Evolutionary conservation across 2,329 filamentous ascomycete genomes (phyloP).

Genomic region (Talaromyces atroroseus): DNA sequence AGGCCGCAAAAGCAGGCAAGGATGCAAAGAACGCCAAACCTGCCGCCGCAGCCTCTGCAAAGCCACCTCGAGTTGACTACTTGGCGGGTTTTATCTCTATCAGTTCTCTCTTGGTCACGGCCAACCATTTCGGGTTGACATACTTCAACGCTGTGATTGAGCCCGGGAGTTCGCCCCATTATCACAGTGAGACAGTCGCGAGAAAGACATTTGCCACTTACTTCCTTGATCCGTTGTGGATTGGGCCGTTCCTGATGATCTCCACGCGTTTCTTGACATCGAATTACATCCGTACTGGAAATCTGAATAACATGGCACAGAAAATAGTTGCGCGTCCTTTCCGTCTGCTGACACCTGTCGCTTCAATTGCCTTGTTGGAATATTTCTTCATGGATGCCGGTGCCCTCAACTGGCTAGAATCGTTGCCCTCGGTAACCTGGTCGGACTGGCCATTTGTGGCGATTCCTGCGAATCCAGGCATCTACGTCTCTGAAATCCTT

Average conservation of each 20-base stretch:
- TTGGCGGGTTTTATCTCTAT: conserved; percentile 43
- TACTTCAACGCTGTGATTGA: conserved; percentile 39
- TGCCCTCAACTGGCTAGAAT: conserved; percentile 39
- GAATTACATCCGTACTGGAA: conserved; percentile 39
- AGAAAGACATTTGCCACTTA: conserved; percentile 40
- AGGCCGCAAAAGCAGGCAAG: background rate
- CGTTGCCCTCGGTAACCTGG: conserved; percentile 44
- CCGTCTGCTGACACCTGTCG: conserved; percentile 44
- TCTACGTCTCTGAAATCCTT: conserved; percentile 41
- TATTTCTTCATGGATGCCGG: conserved; percentile 46
- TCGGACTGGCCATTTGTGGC: conserved; percentile 45
- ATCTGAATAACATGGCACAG: conserved; percentile 40
- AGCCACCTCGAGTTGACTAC: conserved; percentile 37
- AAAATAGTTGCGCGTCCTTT: conserved; percentile 41
- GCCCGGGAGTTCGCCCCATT: conserved; percentile 31
- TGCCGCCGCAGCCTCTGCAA: conserved; percentile 1
- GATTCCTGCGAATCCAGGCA: conserved; percentile 36
- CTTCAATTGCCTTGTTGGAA: conserved; percentile 39
- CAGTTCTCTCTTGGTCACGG: conserved; percentile 41
- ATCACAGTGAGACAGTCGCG: conserved; percentile 37
- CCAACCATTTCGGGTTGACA: conserved; percentile 43
- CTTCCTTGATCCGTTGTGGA: conserved; percentile 44
- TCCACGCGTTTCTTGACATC: conserved; percentile 43
- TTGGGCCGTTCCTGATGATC: conserved; percentile 47
- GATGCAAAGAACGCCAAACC: background rate